A percentile compares a stretch with the other conserved stretches of the same genome.
These are phyloP conservation scores for Ambrosiella xylebori DNA, from an alignment of 2,329 filamentous ascomycete genomes.

Conservation along the genomic window DNA sequence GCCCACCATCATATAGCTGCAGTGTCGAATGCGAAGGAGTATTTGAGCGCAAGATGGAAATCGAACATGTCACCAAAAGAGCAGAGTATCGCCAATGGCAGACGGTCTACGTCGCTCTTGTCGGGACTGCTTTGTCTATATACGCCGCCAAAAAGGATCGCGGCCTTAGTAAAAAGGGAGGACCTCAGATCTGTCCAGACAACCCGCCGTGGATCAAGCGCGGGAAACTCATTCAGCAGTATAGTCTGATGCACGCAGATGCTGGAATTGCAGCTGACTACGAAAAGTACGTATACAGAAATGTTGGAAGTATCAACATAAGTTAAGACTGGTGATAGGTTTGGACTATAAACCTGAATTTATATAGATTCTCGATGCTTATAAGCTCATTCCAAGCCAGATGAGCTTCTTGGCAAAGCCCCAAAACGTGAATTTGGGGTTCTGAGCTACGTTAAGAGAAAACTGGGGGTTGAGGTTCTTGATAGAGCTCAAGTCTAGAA, in stretches of 20 bases:
- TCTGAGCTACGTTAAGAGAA: background rate
- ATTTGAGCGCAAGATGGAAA: slow-evolving; percentile 48
- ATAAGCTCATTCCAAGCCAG: background rate
- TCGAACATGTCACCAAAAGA: slow-evolving; percentile 45
- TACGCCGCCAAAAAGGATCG: slow-evolving; percentile 44
- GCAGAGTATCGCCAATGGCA: slow-evolving; percentile 47
- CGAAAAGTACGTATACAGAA: slow-evolving; percentile 36
- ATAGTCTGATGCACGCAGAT: slow-evolving; percentile 58
- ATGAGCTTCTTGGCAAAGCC: background rate
- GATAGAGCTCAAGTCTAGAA: background rate
- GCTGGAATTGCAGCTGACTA: slow-evolving; percentile 59
- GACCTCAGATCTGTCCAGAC: slow-evolving; percentile 31
- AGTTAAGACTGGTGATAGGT: background rate
- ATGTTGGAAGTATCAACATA: background rate
- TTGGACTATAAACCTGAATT: background rate
- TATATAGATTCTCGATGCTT: background rate
- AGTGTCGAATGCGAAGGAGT: slow-evolving; percentile 38
- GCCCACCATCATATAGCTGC: slow-evolving; percentile 39
- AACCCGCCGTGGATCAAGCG: slow-evolving; percentile 34
- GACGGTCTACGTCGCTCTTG: slow-evolving; percentile 43
- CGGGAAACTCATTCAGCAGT: slow-evolving; percentile 44
- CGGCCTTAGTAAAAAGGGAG: slow-evolving; percentile 32
- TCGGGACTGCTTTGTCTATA: slow-evolving; percentile 51
- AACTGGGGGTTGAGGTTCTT: too few species aligned
- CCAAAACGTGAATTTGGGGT: too few species aligned